Evolutionary conservation across 2,329 filamentous ascomycete genomes (phyloP).

Genomic region (Colletotrichum sp.): DNA sequence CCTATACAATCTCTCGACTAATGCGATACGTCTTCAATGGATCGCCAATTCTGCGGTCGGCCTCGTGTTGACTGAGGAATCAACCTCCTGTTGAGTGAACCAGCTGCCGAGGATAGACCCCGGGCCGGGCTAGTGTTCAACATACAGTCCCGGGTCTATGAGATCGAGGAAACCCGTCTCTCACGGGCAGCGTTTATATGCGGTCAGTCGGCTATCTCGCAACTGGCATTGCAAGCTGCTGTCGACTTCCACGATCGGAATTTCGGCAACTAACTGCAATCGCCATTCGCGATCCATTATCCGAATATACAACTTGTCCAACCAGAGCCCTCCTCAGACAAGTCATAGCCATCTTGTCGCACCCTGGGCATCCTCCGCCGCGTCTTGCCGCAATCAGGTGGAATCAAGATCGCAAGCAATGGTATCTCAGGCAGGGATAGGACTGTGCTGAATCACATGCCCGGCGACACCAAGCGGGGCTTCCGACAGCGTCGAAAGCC

Average conservation of each 20-base stretch:
- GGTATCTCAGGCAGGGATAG: no score
- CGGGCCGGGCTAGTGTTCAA: no score
- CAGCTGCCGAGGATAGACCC: not conserved
- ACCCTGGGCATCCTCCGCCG: no score
- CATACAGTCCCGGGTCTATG: no score
- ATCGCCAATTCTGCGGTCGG: not conserved
- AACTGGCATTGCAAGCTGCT: not conserved
- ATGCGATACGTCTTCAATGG: not conserved
- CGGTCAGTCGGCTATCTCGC: not conserved
- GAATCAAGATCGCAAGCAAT: no score
- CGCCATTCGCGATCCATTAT: not conserved
- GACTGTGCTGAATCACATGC: no score
- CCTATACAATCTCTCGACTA: accelerated
- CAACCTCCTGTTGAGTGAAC: not conserved
- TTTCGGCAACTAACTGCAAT: not conserved
- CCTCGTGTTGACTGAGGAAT: not conserved
- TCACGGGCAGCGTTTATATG: not conserved
- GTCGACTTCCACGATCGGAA: not conserved
- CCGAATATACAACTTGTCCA: not conserved
- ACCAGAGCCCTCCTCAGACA: not conserved
- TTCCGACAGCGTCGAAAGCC: no score
- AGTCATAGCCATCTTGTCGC: no score
- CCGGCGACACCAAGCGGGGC: no score
- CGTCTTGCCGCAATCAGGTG: no score
- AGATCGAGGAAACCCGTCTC: no score